Percentiles rank a stretch among this genome's conserved stretches.
Evolutionary conservation across 2,329 filamentous ascomycete species (phyloP).

Genomic region (Cercospora berteroae): DNA sequence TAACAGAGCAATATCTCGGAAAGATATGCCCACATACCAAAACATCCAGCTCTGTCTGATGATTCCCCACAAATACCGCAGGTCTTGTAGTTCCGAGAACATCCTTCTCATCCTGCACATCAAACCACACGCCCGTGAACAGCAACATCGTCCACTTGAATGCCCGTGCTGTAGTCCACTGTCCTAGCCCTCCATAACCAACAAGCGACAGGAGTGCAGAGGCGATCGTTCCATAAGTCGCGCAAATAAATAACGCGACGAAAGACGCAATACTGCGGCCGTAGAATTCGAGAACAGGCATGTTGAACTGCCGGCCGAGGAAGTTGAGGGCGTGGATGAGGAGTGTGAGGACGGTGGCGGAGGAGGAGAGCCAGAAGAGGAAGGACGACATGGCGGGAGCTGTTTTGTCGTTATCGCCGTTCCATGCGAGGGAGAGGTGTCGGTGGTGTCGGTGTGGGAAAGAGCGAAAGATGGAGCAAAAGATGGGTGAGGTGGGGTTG

Average conservation of each 20-base stretch:
- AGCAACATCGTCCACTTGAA: slow-evolving; percentile 78
- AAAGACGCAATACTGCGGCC: slow-evolving; percentile 58
- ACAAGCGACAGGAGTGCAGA: slow-evolving; percentile 68
- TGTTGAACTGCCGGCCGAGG: slow-evolving; percentile 33
- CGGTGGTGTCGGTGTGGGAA: slow-evolving; percentile 1
- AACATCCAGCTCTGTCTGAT: slow-evolving; percentile 90
- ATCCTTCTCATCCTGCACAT: slow-evolving; percentile 54
- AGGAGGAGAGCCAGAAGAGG: slow-evolving; percentile 31
- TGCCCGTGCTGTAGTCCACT: slow-evolving; percentile 76
- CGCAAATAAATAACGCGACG: slow-evolving; percentile 42
- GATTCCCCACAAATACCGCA: slow-evolving; percentile 89
- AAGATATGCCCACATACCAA: slow-evolving; percentile 87
- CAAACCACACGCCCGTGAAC: slow-evolving; percentile 74
- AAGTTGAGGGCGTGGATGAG: slow-evolving; percentile 39
- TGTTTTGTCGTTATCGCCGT: background rate
- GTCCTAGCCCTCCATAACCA: slow-evolving; percentile 72
- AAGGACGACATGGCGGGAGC: slow-evolving; percentile 26
- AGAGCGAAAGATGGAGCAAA: background rate
- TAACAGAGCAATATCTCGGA: slow-evolving; percentile 87
- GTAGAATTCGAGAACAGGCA: slow-evolving; percentile 56
- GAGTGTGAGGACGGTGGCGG: slow-evolving; percentile 32
- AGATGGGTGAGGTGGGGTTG: slow-evolving; percentile 13
- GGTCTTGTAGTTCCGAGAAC: slow-evolving; percentile 58
- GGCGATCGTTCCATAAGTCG: slow-evolving; percentile 72
- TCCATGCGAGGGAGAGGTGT: slow-evolving; percentile 4